phyloP scores from a whole-genome alignment of 140 eudicot genomes.

The Anethum foeniculum region DNA sequence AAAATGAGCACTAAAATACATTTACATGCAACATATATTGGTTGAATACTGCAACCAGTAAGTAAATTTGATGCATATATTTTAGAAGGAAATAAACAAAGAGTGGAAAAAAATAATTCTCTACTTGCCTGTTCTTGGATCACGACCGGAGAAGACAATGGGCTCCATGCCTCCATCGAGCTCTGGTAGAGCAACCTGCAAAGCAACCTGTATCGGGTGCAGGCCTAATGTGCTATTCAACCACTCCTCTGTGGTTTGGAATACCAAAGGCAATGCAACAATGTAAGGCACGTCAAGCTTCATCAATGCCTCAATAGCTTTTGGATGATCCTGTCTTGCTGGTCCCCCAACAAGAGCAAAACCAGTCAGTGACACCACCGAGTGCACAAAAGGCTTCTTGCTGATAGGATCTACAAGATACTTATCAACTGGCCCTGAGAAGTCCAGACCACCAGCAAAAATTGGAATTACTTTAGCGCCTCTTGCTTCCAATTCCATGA shows the following conservation, averaged over 20 bases:
- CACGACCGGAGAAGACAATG: constrained; percentile 86
- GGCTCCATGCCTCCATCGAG: constrained; percentile 99
- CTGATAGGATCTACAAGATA: constrained; percentile 79
- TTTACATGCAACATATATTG: not conserved
- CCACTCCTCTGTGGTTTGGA: constrained; percentile 99
- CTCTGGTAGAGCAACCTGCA: constrained; percentile 98
- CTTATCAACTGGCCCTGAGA: constrained; percentile 92
- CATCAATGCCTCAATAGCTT: constrained; percentile 84
- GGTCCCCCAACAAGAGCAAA: constrained; percentile 99
- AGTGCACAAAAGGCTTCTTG: constrained; percentile 78
- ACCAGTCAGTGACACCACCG: constrained; percentile 84
- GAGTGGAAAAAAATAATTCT: not conserved
- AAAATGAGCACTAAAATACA: constrained; percentile 3
- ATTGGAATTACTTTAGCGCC: constrained; percentile 95
- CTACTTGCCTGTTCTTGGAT: constrained; percentile 85
- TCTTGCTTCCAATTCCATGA: constrained; percentile 93
- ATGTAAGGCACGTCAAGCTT: constrained; percentile 95
- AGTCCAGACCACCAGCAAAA: constrained; percentile 96
- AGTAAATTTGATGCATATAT: not conserved
- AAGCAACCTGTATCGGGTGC: constrained; percentile 97
- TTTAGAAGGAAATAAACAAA: not conserved
- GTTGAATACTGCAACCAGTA: not conserved
- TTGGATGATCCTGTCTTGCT: constrained; percentile 98
- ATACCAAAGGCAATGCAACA: constrained; percentile 91
- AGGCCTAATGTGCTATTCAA: constrained; percentile 95